A percentile compares a stretch with the other conserved stretches of the same genome.
Conservation (phyloP, 1,284 basidiomycete species). For the Trametes versicolor region DNA sequence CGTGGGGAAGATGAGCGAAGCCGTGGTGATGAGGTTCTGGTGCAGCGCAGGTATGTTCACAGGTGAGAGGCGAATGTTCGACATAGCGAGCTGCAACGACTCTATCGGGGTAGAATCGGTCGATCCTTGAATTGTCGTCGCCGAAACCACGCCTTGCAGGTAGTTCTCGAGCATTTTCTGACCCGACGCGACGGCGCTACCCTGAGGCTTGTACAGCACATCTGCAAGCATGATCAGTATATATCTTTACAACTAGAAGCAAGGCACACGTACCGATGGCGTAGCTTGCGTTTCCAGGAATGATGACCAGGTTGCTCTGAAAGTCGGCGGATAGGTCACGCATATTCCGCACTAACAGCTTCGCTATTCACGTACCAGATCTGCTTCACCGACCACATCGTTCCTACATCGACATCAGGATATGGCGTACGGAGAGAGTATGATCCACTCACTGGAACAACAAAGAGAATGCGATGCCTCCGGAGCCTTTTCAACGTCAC, state of each 20-base stretch:
- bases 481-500: constrained; percentile 41
- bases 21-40: constrained; percentile 68
- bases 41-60: constrained; percentile 76
- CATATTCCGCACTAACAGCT: background rate
- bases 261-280: constrained; percentile 53
- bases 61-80: constrained; percentile 67
- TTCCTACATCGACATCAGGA: background rate
- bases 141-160: constrained; percentile 70
- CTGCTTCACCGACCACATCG: constrained; percentile 27
- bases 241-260: background rate
- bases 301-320: constrained; percentile 62
- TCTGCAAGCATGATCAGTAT: constrained; percentile 44
- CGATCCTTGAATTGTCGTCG: constrained; percentile 68
- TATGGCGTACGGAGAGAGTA: background rate
- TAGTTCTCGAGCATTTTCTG: constrained; percentile 74
- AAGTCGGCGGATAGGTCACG: constrained; percentile 1
- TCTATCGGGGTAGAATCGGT: constrained; percentile 68
- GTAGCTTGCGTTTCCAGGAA: constrained; percentile 64
- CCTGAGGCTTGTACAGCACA: constrained; percentile 74
- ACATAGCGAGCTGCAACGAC: constrained; percentile 73
- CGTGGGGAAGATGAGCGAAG: constrained; percentile 64
- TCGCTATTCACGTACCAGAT: constrained; percentile 22
- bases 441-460: constrained; percentile 55
- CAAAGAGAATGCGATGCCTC: constrained; percentile 72
- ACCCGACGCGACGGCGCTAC: constrained; percentile 63